These are phyloP conservation scores for Guadua angustifolia DNA, from an alignment of 176 grass and related monocot species.

Conservation along the genomic window DNA sequence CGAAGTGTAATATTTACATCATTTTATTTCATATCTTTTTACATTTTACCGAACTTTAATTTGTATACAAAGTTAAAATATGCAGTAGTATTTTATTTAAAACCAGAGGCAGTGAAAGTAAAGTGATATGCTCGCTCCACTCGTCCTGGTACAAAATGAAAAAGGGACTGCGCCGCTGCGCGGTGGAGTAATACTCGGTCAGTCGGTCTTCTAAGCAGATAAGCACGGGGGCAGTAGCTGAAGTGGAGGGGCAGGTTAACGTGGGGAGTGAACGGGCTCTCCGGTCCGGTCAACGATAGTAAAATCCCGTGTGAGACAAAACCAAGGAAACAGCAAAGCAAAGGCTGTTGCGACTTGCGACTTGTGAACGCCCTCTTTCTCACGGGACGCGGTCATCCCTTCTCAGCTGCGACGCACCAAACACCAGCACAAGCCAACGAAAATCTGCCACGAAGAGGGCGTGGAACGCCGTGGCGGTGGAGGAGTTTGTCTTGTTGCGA, in stretches of 20 bases:
- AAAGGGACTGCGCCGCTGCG: neutral
- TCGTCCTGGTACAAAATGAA: neutral
- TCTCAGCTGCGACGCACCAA: neutral
- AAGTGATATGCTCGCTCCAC: neutral
- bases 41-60: no score
- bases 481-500: neutral
- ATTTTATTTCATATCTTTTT: no score
- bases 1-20: no score
- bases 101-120: neutral
- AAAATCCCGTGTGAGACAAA: conserved; percentile 46
- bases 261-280: no score
- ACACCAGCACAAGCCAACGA: neutral
- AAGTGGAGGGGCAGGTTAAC: neutral
- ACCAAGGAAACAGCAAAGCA: neutral
- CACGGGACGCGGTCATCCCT: no score
- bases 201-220: no score
- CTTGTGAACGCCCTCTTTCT: no score
- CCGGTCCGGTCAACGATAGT: conserved; percentile 29
- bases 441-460: neutral
- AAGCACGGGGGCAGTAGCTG: neutral
- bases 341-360: neutral
- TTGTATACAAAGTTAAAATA: no score
- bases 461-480: conserved; percentile 12
- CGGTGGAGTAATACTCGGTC: neutral
- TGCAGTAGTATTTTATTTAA: neutral